Conservation (phyloP, 352 stramenopile genomes). For the Pythium sp. region DNA sequence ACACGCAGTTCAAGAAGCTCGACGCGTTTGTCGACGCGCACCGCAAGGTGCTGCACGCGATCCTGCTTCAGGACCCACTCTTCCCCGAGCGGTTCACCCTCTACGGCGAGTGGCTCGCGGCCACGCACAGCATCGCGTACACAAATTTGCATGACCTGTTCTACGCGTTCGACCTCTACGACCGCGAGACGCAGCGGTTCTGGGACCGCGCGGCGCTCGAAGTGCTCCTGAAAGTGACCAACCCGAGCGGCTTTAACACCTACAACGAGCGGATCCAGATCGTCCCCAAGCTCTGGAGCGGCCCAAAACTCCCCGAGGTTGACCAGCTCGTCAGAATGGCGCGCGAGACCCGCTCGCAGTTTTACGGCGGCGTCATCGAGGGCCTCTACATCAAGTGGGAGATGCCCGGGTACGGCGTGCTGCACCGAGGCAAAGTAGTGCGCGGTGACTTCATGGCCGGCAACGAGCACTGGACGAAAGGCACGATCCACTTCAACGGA, state of each 20-base stretch:
- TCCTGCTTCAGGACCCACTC: constrained; percentile 46
- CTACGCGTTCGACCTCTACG: constrained; percentile 82
- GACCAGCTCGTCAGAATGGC: constrained; percentile 39
- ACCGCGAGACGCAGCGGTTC: constrained; percentile 49
- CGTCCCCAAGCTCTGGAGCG: constrained; percentile 42
- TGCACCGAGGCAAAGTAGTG: constrained; percentile 59
- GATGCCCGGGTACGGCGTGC: constrained; percentile 26
- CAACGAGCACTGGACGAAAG: constrained; percentile 61
- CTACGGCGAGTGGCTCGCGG: constrained; percentile 82
- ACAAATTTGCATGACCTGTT: constrained; percentile 56
- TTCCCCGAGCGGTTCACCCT: constrained; percentile 71
- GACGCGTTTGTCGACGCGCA: constrained; percentile 54
- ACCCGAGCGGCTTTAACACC: background rate
- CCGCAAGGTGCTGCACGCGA: constrained; percentile 30
- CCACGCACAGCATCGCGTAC: constrained; percentile 83
- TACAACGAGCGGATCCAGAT: constrained; percentile 29
- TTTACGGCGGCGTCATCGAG: constrained; percentile 48
- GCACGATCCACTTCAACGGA: constrained; percentile 40
- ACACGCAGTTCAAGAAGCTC: constrained; percentile 66
- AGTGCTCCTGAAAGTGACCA: constrained; percentile 25
- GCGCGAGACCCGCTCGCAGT: constrained; percentile 34
- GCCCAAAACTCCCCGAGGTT: constrained; percentile 22
- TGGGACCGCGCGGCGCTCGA: constrained; percentile 34
- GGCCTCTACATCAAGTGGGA: constrained; percentile 67
- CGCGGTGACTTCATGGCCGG: constrained; percentile 61